Base-by-base conservation (phyloP, 805 yeast species). In the Starmerella floricola region DNA sequence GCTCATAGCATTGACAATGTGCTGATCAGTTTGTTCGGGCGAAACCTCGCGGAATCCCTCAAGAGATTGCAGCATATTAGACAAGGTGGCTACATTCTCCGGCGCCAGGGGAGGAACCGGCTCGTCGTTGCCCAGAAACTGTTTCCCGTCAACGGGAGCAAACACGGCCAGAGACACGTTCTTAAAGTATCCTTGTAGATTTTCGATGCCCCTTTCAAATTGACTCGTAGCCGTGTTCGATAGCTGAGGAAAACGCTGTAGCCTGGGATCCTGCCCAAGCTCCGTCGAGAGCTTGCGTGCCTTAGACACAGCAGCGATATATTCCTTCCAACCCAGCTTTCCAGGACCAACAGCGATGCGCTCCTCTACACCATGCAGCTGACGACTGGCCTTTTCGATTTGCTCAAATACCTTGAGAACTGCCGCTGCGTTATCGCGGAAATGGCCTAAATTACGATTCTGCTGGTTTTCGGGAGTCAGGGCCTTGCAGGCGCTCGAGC, bases 381-480 rank as follows among this genome's bases (percentile, higher is more conserved):
- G 48, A n/a, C 49, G 63, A 0, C 81, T 76, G 49, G 68, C 70
- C 18, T 56, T 44, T 24, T 49, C 45, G 16, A 60, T 54, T 16
- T 49, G 59, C 15, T 49, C 52, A 31, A 56, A 53, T 4, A 55
- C 55, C 24, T 50, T 47, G 41, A 55, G 46, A 16, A 61, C 56
- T 15, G 48, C 41, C 29, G 46, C 45, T 15, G 51, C 51, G 38
- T 51, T 53, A 38, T 44, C 46, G 36, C 35, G 40, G 42, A 36
- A 51, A n/a, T 30, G 40, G 38, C 41, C 52, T 29, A 40, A 34
- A 24, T 73, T 43, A 79, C 73, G 74, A 38, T 81, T 79, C 44
- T 75, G 74, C 6, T 70, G 67, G 31, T 81, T 67, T 35, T 84
- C 73, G 1, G 96, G 95, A 38, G 74, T 72, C 52, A 88, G 74